Evolutionary conservation across 306 rosid species (phyloP).

Genomic region (Trifolium repens): DNA sequence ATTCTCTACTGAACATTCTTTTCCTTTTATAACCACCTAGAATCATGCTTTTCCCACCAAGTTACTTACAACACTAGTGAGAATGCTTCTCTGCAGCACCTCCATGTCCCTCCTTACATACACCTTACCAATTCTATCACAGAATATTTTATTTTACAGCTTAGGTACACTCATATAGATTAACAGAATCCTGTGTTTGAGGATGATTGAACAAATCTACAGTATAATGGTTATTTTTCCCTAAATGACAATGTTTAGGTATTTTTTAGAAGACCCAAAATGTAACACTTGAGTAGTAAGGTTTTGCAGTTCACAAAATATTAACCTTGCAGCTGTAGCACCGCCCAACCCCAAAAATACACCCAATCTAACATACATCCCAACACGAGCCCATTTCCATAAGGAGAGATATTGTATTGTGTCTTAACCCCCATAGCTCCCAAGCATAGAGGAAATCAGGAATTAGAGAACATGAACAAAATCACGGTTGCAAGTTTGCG

Average conservation of each 20-base stretch:
- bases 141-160: not conserved
- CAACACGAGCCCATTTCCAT: not conserved
- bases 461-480: not conserved
- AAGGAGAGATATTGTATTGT: not conserved
- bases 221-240: not conserved
- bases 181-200: not conserved
- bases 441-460: not conserved
- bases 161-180: not conserved
- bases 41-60: no score
- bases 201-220: not conserved
- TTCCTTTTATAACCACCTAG: no score
- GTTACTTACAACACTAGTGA: no score
- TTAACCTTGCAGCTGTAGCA: not conserved
- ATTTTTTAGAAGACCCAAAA: not conserved
- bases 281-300: not conserved
- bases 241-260: not conserved
- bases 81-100: no score
- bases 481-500: not conserved
- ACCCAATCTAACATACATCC: conserved; percentile 4
- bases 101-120: no score
- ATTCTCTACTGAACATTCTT: no score
- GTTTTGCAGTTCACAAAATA: not conserved
- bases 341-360: not conserved
- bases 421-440: not conserved
- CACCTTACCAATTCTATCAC: no score